Evolutionary conservation across 1,284 basidiomycete species (phyloP).

Genomic region (Boletus subluridellus): DNA sequence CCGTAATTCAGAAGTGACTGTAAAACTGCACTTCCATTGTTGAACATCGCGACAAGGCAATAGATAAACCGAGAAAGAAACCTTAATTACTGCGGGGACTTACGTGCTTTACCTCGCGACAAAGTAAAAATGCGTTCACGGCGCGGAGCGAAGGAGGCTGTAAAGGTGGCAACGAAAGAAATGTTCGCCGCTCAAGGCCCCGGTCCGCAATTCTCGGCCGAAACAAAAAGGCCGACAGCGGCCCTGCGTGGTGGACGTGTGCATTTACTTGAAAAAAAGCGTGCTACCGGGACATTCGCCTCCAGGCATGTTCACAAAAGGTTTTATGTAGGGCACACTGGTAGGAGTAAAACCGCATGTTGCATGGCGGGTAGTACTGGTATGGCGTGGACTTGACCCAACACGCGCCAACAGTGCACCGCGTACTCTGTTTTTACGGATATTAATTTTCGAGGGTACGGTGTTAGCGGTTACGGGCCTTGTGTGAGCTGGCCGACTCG

Average conservation of each 20-base stretch:
- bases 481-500: background rate
- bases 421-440: background rate
- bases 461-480: background rate
- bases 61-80: slow-evolving; percentile 15
- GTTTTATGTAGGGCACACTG: background rate
- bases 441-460: background rate
- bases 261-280: background rate
- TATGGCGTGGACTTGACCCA: background rate
- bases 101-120: slow-evolving; percentile 26
- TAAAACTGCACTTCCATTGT: background rate
- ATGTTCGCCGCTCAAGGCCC: slow-evolving; percentile 27
- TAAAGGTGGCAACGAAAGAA: slow-evolving; percentile 11
- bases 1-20: background rate
- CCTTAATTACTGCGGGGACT: slow-evolving; percentile 14
- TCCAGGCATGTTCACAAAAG: background rate
- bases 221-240: background rate
- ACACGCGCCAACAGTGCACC: too few relatives aligned
- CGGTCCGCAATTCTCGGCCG: slow-evolving; percentile 26
- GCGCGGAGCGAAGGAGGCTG: slow-evolving; percentile 23
- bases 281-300: background rate
- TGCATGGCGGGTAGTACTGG: background rate
- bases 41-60: slow-evolving; percentile 4
- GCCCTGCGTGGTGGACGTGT: background rate
- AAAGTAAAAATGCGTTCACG: slow-evolving; percentile 9
- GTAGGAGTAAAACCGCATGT: slow-evolving; percentile 1